Conservation (phyloP, 352 stramenopile species). For the Phytophthora lateralis region DNA sequence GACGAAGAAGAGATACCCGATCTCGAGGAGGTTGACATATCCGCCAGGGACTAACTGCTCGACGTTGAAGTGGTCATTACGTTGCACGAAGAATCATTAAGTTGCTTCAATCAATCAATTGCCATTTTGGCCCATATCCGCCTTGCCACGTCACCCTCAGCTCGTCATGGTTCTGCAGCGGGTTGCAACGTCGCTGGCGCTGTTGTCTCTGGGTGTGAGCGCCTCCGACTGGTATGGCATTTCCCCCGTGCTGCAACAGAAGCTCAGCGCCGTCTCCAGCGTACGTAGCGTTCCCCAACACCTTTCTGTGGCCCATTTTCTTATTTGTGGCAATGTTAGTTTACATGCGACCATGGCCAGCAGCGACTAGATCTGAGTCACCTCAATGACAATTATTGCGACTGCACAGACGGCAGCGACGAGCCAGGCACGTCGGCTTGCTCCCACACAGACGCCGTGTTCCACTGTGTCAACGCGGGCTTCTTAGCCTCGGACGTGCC, state of each 20-base stretch:
- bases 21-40: not conserved
- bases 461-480: slow-evolving; percentile 44
- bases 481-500: slow-evolving; percentile 66
- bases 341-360: slow-evolving; percentile 70
- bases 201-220: slow-evolving; percentile 20
- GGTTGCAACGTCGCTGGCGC: slow-evolving; percentile 19
- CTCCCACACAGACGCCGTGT: slow-evolving; percentile 47
- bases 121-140: slow-evolving; percentile 2
- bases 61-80: not conserved
- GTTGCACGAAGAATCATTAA: not conserved
- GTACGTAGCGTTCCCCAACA: slow-evolving; percentile 28
- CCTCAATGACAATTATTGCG: slow-evolving; percentile 95
- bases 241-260: slow-evolving; percentile 45
- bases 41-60: not conserved
- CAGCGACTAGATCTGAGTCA: slow-evolving; percentile 54
- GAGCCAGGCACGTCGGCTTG: slow-evolving; percentile 89
- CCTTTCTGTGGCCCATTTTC: not conserved
- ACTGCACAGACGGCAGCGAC: slow-evolving; percentile 92
- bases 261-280: slow-evolving; percentile 38
- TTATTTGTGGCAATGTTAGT: slow-evolving; percentile 37
- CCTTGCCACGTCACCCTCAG: slow-evolving; percentile 30
- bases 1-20: not conserved
- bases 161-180: slow-evolving; percentile 23
- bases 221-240: slow-evolving; percentile 46
- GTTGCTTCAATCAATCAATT: not conserved